Evolutionary conservation across 805 yeast species (phyloP).

Genomic region (Ogataea nonfermentans): DNA sequence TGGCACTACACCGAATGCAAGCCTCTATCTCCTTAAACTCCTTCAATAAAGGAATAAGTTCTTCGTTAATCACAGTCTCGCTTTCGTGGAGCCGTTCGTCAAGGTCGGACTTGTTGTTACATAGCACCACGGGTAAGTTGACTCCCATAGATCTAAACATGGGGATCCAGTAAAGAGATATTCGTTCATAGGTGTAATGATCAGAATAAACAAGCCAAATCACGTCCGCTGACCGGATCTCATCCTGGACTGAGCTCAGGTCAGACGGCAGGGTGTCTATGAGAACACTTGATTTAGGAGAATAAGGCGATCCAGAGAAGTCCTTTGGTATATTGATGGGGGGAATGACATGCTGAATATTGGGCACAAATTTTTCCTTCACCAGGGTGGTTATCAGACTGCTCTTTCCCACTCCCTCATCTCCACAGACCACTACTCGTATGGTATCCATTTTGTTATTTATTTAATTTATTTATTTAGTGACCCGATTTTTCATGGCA

Average conservation of each 20-base stretch:
- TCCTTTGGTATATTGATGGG: constrained; percentile 81
- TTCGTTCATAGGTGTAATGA: constrained; percentile 90
- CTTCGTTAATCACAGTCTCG: constrained; percentile 59
- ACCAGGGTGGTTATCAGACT: constrained; percentile 75
- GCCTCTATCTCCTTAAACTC: constrained; percentile 95
- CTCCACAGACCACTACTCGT: constrained; percentile 90
- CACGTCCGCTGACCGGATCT: constrained; percentile 81
- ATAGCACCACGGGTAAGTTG: constrained; percentile 86
- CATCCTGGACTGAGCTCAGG: constrained; percentile 56
- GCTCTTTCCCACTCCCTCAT: constrained; percentile 86
- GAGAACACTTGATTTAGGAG: constrained; percentile 65
- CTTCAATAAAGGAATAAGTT: constrained; percentile 77
- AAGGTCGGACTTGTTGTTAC: constrained; percentile 59
- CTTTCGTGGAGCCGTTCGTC: constrained; percentile 39
- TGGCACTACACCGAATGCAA: constrained; percentile 86
- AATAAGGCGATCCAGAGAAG: constrained; percentile 55
- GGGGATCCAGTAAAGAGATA: constrained; percentile 93
- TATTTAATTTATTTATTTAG: constrained; percentile 2
- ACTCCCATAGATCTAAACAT: constrained; percentile 90
- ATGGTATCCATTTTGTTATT: constrained; percentile 46
- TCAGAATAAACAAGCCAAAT: constrained; percentile 94
- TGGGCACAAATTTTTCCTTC: constrained; percentile 77
- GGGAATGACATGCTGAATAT: constrained; percentile 75
- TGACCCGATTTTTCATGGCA: constrained; percentile 12
- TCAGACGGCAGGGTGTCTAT: constrained; percentile 81